A percentile compares a stretch with the other conserved stretches of the same genome.
These are phyloP conservation scores for Rubus parviflorus DNA, from an alignment of 306 rosid species.

Conservation along the genomic window DNA sequence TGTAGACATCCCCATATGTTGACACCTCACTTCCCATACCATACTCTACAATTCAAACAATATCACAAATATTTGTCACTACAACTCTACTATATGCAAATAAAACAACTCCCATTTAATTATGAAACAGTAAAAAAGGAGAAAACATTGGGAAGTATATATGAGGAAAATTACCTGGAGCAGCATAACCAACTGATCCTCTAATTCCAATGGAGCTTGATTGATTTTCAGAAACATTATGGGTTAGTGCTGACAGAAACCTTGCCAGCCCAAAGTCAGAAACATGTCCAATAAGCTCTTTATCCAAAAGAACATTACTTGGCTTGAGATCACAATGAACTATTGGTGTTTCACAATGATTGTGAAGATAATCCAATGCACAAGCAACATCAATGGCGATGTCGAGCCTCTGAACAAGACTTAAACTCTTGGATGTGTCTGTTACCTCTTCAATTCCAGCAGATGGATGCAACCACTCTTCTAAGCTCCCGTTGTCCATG, in stretches of 20 bases:
- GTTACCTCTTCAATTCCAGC: background rate
- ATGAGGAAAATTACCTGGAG: background rate
- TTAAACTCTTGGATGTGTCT: background rate
- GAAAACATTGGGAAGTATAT: background rate
- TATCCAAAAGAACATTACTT: background rate
- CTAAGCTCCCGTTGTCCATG: background rate
- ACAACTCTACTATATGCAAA: too few species aligned
- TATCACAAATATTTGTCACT: background rate
- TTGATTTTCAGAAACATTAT: background rate
- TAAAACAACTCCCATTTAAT: too few species aligned
- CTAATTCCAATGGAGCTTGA: background rate
- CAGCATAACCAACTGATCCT: background rate
- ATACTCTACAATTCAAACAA: background rate
- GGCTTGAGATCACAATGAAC: slow-evolving; percentile 5
- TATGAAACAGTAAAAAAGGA: background rate
- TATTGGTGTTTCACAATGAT: background rate
- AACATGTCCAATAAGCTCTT: background rate
- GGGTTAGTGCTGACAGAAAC: background rate
- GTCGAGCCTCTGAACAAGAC: background rate
- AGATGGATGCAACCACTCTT: background rate
- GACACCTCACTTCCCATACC: background rate
- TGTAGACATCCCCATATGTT: background rate
- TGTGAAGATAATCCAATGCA: slow-evolving; percentile 3
- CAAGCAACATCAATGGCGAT: background rate
- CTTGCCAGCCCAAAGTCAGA: background rate